Base-by-base conservation (phyloP, 2,329 filamentous ascomycete genomes). In the Pyrenophora tritici-repentis region DNA sequence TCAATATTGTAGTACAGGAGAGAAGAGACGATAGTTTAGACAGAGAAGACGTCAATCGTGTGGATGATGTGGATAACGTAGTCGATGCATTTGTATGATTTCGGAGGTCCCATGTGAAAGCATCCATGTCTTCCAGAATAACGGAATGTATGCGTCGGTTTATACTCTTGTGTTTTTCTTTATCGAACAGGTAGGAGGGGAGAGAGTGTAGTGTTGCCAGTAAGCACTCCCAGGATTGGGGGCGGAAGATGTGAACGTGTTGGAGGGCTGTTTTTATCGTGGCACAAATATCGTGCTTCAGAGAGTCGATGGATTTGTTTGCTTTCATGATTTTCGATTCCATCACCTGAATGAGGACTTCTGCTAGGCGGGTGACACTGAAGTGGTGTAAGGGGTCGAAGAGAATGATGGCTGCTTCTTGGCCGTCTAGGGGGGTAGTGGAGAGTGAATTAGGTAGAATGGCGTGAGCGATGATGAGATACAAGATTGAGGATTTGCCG, bases 401-500 rank as follows among this genome's bases (percentile, higher is more conserved):
- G 6, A 86, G 72, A 9, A 84, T 77, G 6, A 82, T 73, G 8
- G 78, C 73, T 4, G 4, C 59, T 51, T 59, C 48, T 13, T 77
- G 76, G 14, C 83, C 82, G 20, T 70, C 66, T 1, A 81, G 59
- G 13, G 39, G 6, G 1, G 58, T 43, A 16, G 51, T 47, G 22
- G 35, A 24, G 42, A 62, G 51, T 1, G 59, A 55, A 16, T 53
- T 3, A 0, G 83, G 83, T 0, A 87, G 73, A 7, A 84, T 73
- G 29, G 80, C 77, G 8, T 76, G 62, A 2, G 79, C 77, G 22
- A 76, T 76, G 34, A 86, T 68, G 52, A 82, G 77, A 69, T 86
- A 84, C 31, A 87, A 72, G 0, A 87, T 65, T 31, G 83, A 79
- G 1, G 84, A 82, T 68, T 85, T 86, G 8, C 84, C 85, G 9